Evolutionary conservation across 768 basidiomycete species (phyloP).

Genomic region (Tephrocybe sp.): DNA sequence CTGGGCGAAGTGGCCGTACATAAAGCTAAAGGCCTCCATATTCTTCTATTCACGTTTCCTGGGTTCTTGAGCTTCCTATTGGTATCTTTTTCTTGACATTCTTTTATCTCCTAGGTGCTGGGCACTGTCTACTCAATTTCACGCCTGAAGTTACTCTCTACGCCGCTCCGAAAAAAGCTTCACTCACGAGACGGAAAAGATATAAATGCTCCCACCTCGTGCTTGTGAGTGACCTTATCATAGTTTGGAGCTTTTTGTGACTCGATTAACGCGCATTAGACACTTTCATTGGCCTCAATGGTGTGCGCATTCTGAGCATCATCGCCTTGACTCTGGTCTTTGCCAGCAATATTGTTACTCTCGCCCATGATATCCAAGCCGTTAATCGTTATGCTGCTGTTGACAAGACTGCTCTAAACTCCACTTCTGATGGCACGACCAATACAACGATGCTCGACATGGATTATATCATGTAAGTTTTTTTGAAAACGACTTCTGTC

Average conservation of each 20-base stretch:
- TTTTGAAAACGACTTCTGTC: neutral
- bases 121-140: constrained; percentile 15
- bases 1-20: neutral
- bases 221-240: constrained; percentile 22
- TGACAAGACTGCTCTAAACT: constrained; percentile 29
- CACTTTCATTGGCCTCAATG: constrained; percentile 78
- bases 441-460: constrained; percentile 41
- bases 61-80: constrained; percentile 5
- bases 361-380: constrained; percentile 73
- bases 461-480: constrained; percentile 75
- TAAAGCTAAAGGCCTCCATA: neutral
- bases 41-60: neutral
- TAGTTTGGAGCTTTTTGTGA: neutral
- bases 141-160: constrained; percentile 10
- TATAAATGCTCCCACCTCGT: constrained; percentile 21
- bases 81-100: constrained; percentile 15
- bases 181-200: neutral
- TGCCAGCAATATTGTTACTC: constrained; percentile 71
- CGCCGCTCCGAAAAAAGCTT: neutral
- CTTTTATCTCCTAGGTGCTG: constrained; percentile 23
- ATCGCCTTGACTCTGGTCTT: constrained; percentile 79
- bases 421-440: constrained; percentile 13
- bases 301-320: constrained; percentile 75
- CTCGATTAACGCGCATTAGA: constrained; percentile 28
- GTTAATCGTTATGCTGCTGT: constrained; percentile 63